Evolutionary conservation across 1,284 basidiomycete species (phyloP).

Genomic region (Porodaedalea pini): DNA sequence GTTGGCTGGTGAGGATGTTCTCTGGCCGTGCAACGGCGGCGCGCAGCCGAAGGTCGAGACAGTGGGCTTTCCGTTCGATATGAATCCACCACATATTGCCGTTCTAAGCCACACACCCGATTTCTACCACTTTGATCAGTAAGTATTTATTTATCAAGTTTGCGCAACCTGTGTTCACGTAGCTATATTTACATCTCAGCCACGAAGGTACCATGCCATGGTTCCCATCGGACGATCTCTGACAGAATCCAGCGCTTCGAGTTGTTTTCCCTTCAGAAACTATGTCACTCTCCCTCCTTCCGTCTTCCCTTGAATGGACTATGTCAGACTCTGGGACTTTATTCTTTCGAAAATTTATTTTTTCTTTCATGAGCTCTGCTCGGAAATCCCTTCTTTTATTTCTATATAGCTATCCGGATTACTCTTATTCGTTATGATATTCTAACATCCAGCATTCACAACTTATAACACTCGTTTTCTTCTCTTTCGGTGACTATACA

Average conservation of each 20-base stretch:
- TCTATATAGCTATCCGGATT: neutral
- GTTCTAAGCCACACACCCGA: neutral
- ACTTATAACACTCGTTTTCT: neutral
- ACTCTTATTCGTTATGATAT: neutral
- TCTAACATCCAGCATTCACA: neutral
- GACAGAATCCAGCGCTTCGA: neutral
- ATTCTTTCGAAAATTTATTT: too few species aligned
- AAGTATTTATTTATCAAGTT: neutral
- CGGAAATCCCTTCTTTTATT: too few species aligned
- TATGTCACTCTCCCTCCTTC: neutral
- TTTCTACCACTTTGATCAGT: constrained; percentile 5
- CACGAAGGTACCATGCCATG: neutral
- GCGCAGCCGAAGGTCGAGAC: neutral
- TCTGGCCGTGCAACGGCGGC: neutral
- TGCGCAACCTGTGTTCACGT: neutral
- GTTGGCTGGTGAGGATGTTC: neutral
- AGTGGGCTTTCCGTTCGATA: neutral
- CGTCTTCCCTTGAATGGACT: neutral
- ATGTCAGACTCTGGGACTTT: neutral
- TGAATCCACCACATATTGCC: neutral
- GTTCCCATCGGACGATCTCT: neutral
- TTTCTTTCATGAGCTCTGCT: too few species aligned
- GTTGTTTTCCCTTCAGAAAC: neutral
- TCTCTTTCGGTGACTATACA: too few species aligned
- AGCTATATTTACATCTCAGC: neutral